Conservation (phyloP, 371 early-diverging fungal genomes). For the Edhazardia aedis region DNA sequence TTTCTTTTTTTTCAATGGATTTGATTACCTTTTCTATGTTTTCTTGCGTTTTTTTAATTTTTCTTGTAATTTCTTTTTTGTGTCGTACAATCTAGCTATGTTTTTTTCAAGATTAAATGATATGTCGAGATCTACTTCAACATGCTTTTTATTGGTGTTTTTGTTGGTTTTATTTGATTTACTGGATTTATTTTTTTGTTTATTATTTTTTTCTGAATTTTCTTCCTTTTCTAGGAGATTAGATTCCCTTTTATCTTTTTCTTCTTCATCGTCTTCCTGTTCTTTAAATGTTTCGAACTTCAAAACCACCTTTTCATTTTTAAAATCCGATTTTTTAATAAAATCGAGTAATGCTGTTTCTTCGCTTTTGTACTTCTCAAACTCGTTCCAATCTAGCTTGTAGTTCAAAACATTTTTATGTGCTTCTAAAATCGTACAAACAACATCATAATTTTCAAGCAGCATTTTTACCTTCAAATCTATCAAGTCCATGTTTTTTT, state of each 20-base stretch:
- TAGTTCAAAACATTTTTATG: slow-evolving; percentile 20
- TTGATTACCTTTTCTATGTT: slow-evolving; percentile 7
- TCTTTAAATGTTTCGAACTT: slow-evolving; percentile 5
- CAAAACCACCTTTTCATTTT: slow-evolving; percentile 26
- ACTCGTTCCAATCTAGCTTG: slow-evolving; percentile 40
- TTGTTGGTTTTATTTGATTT: not conserved
- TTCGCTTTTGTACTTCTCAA: slow-evolving; percentile 34
- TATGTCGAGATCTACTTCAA: not conserved
- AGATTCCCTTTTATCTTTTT: slow-evolving; percentile 2
- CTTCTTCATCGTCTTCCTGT: slow-evolving; percentile 4
- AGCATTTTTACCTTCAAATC: too few relatives aligned
- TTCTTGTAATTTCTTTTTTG: slow-evolving; percentile 35
- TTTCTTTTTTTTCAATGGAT: slow-evolving; percentile 4
- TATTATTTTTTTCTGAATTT: not conserved
- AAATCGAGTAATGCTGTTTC: slow-evolving; percentile 20
- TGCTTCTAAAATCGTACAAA: slow-evolving; percentile 23
- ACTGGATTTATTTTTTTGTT: not conserved
- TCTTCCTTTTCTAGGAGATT: not conserved
- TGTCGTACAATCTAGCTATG: slow-evolving; percentile 25
- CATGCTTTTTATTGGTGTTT: not conserved
- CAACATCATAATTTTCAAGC: slow-evolving; percentile 18
- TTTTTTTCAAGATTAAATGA: slow-evolving; percentile 19
- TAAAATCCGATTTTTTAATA: slow-evolving; percentile 37
- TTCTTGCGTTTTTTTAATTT: slow-evolving; percentile 36
- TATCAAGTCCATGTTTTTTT: too few relatives aligned